Conservation (phyloP, 768 basidiomycete genomes). For the Pulveroboletus frians region DNA sequence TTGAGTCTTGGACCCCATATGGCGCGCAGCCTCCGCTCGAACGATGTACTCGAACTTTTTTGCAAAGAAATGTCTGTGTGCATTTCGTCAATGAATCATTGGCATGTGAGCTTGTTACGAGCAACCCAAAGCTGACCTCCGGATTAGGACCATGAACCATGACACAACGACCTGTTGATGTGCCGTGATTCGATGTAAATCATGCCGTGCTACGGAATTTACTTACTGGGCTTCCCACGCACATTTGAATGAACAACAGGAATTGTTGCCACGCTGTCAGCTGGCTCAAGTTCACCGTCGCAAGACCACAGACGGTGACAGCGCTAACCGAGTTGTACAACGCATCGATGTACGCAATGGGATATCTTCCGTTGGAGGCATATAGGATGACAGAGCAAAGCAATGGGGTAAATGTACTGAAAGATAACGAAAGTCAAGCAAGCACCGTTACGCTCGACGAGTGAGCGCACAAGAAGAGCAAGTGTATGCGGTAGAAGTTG, state of each 20-base stretch:
- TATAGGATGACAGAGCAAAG: slow-evolving; percentile 78
- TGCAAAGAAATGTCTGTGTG: slow-evolving; percentile 60
- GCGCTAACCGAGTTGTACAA: slow-evolving; percentile 75
- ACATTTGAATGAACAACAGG: slow-evolving; percentile 75
- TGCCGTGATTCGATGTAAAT: neutral
- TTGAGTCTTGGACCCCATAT: slow-evolving; percentile 18
- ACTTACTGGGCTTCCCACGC: slow-evolving; percentile 66
- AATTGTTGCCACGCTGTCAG: slow-evolving; percentile 68
- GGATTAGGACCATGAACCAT: slow-evolving; percentile 76
- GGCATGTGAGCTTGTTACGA: neutral
- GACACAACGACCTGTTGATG: slow-evolving; percentile 62
- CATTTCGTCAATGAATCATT: neutral
- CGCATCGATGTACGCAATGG: slow-evolving; percentile 69
- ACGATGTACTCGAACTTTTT: slow-evolving; percentile 59
- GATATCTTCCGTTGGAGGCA: slow-evolving; percentile 69
- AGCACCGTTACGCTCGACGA: slow-evolving; percentile 3
- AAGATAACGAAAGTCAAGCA: slow-evolving; percentile 4
- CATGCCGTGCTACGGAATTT: neutral
- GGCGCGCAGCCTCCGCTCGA: slow-evolving; percentile 37
- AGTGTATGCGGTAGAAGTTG: slow-evolving; percentile 63
- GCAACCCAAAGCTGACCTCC: slow-evolving; percentile 43
- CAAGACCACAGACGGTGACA: slow-evolving; percentile 74
- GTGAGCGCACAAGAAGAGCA: slow-evolving; percentile 53
- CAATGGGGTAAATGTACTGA: slow-evolving; percentile 72
- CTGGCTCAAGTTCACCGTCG: slow-evolving; percentile 61